Evolutionary conservation across 164 flowering plant species (phyloP), one percentile per base, ranked within the genome.

Genomic region (Malania oleifera): DNA sequence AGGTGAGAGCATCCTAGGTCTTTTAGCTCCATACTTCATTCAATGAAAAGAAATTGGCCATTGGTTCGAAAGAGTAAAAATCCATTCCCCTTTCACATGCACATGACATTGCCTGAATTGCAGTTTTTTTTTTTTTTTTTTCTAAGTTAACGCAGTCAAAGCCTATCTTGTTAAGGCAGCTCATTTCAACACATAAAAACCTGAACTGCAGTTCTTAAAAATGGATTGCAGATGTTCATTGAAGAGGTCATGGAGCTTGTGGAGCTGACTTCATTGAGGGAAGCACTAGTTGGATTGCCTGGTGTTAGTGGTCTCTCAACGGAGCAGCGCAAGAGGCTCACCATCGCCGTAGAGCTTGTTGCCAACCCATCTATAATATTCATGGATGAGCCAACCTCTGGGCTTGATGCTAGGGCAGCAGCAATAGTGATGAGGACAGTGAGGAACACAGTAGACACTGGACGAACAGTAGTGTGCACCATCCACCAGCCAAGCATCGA

Each of bases 341-440:
- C 88, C 10, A 75, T 83, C 25, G 88, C 88, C 29, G 85, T 83
- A 28, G 88, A 81, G 70, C 80, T 83, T 26, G 86, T 84, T 15
- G 86, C 89, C 5, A 84, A 84, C 50, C 89, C 86, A 15, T 84
- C 86, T 5, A 81, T 83, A 29, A 71, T 83, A 57, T 81, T 83
- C 77, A 83, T 83, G 88, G 88, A 83, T 52, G 88, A 80, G 54
- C 84, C 84, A 27, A 77, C 82, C 34, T 80, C 84, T 23, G 82
- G 84, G n/a, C 77, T 80, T 46, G 84, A 80, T 61, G 82, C 84
- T 31, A 70, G 84, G 51, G 82, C 84, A 1, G 84, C 84, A 20
- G 84, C 84, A 1, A 77, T 80, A 20, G 84, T 80, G 23, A 80
- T 80, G 80, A 77, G 84, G 63, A 75, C 77, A 19, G 81, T 77